Evolutionary conservation across 768 basidiomycete genomes (phyloP).

Genomic region (Cystofilobasidium macerans): DNA sequence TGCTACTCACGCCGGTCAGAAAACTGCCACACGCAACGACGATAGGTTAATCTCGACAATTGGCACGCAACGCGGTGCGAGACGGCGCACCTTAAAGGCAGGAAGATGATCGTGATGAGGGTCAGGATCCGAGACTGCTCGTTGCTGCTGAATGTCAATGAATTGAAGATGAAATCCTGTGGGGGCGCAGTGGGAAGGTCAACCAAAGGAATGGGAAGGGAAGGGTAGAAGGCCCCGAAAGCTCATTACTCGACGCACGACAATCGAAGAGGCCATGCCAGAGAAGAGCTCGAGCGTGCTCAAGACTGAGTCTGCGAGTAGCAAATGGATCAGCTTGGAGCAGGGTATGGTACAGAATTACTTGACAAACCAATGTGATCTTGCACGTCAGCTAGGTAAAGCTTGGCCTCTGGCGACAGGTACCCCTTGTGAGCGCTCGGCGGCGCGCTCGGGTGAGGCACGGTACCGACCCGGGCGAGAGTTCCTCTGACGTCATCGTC

Average conservation of each 20-base stretch:
- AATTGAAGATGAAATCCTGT: slow-evolving; percentile 18
- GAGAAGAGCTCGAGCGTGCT: slow-evolving; percentile 15
- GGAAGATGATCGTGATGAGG: slow-evolving; percentile 16
- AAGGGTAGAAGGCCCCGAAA: no score
- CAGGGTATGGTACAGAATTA: background rate
- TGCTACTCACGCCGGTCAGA: background rate
- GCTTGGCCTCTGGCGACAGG: slow-evolving; percentile 4
- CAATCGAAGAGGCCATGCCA: slow-evolving; percentile 7
- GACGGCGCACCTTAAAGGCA: slow-evolving; percentile 1
- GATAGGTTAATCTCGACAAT: background rate
- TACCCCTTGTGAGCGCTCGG: background rate
- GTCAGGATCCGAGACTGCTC: slow-evolving; percentile 2
- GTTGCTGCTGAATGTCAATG: background rate
- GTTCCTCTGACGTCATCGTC: slow-evolving; percentile 13
- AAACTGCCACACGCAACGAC: no score
- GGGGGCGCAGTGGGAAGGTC: background rate
- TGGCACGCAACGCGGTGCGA: background rate
- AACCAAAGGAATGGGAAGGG: background rate
- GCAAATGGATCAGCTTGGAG: background rate
- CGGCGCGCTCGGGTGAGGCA: background rate
- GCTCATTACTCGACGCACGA: background rate
- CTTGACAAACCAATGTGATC: background rate
- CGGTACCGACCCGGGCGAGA: background rate
- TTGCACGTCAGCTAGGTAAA: slow-evolving; percentile 22
- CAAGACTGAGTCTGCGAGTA: slow-evolving; percentile 9